Evolutionary conservation across 345 rosid genomes (phyloP), one percentile per base, ranked within the genome.

Genomic region (Erodium maritimum): DNA sequence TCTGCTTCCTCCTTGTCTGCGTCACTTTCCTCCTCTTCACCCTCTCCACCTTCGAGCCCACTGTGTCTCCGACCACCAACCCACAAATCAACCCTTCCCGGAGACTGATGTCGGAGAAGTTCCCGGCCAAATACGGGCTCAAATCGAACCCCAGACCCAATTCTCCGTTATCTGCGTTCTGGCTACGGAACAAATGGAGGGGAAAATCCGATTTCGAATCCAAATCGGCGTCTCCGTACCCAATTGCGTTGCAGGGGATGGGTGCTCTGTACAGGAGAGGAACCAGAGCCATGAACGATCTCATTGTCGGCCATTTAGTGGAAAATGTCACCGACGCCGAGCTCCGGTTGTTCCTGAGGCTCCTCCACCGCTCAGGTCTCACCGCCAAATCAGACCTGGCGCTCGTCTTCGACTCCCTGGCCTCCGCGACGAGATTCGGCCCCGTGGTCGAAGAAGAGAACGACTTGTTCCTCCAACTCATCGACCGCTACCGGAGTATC

Each of bases 31-130:
- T 88, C 48, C 76, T 88, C 70, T 91, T 91, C 70, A 76, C 95
- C 50, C 87, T 91, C 77, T 86, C 99, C 56, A 86, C 96, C 34
- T 86, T 91, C 68, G 97, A 91, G 19, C 90, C 89, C 59, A 18
- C 79, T 16, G 48, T 8, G 3, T 29, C 34, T 29, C 34, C 34
- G 34, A 3, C 48, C 16, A 3, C 19, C 56, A 7, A 42, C 1
- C 16, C 48, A 3, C 48, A 42, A 42, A 42, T 42, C 48, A 16
- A 12, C 48, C 48, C 48, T 42, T 42, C 48, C 48, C 48, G 48
- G 48, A 42, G 48, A 11, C 14, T 42, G 12, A 42, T 42, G 48
- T 42, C 48, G 48, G 48, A 42, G 48, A 42, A 14, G 12, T 55
- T 23, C 64, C 71, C 11, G 42, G 64, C 42, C 75, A 33, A n/a